phyloP scores from a whole-genome alignment of 139 green algal genomes.

The Micractinium sp. region DNA sequence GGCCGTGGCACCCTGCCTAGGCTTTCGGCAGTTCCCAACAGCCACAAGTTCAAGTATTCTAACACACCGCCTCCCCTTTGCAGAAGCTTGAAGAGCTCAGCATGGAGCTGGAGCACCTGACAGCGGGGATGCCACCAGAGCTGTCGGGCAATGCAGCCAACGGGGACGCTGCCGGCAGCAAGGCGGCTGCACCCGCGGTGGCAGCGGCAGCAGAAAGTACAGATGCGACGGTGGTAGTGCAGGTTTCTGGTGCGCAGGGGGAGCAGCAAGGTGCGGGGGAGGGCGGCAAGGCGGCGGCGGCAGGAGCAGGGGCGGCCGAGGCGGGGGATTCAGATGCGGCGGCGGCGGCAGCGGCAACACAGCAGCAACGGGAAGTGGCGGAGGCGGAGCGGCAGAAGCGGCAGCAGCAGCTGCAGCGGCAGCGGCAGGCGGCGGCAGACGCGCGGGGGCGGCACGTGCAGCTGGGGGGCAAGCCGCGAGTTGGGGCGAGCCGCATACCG shows the following conservation, averaged over 20 bases:
- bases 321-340: background rate
- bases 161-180: background rate
- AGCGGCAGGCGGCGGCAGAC: background rate
- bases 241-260: background rate
- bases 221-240: background rate
- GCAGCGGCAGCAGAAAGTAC: background rate
- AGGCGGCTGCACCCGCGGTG: background rate
- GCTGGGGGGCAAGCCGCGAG: background rate
- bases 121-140: background rate
- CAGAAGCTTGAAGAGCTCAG: slow-evolving; percentile 30
- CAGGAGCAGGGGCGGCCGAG: background rate
- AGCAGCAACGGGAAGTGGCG: background rate
- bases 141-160: background rate
- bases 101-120: slow-evolving; percentile 29
- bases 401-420: background rate
- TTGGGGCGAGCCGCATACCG: background rate
- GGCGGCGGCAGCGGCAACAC: background rate
- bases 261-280: background rate
- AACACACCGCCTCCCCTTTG: background rate
- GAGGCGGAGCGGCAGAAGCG: background rate
- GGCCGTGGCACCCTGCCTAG: no score
- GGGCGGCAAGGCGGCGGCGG: background rate
- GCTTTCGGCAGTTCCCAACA: no score
- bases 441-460: slow-evolving; percentile 24
- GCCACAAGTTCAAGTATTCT: no score